phyloP scores from a whole-genome alignment of 2,329 filamentous ascomycete species.

The Diaporthe destruens region DNA sequence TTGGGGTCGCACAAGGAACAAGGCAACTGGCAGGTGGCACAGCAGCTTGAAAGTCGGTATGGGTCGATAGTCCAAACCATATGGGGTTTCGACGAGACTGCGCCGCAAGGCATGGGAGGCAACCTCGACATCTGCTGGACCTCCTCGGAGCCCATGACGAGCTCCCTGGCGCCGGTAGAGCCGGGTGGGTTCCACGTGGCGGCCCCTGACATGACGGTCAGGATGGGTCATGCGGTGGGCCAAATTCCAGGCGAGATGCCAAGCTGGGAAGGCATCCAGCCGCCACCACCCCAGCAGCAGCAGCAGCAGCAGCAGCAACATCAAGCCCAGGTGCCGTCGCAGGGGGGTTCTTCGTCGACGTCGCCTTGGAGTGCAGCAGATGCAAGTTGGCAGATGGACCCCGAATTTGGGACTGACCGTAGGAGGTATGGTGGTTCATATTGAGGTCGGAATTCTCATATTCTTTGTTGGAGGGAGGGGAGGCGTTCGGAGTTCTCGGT shows the following conservation, averaged over 20 bases:
- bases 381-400: not conserved
- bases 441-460: not conserved
- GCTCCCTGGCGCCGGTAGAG: constrained; percentile 7
- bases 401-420: not conserved
- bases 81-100: constrained; percentile 2
- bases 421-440: not conserved
- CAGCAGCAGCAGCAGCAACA: not conserved
- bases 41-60: not conserved
- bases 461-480: not conserved
- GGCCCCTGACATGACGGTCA: not conserved
- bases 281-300: not conserved
- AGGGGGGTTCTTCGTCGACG: not conserved
- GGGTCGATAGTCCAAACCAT: constrained; percentile 8
- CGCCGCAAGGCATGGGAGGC: not conserved
- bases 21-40: constrained; percentile 29
- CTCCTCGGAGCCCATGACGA: not conserved
- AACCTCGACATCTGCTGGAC: not conserved
- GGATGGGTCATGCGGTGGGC: not conserved
- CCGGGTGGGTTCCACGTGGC: not conserved
- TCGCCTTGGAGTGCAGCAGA: not conserved
- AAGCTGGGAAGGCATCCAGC: constrained; percentile 5
- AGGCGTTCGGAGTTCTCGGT: not conserved
- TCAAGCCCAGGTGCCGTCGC: not conserved
- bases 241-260: not conserved
- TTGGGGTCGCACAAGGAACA: constrained; percentile 8